Conservation (phyloP, 768 basidiomycete species). For the Heimioporus sp. region DNA sequence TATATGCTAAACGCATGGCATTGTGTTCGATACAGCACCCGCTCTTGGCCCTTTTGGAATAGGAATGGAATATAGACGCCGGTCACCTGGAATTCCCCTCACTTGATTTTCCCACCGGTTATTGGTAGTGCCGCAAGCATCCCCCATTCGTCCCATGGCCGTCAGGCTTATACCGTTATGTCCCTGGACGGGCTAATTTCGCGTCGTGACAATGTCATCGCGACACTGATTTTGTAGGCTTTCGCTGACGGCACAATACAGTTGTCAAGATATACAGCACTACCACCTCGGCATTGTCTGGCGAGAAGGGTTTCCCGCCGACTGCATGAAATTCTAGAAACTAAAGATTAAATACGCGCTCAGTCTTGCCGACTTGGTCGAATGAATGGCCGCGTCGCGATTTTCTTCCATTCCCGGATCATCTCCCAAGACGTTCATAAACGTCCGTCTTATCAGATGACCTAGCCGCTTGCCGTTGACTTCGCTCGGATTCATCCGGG, state of each 20-base stretch:
- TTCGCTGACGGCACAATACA: too few relatives aligned
- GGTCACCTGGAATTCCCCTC: neutral
- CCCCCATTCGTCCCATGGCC: neutral
- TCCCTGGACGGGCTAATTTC: neutral
- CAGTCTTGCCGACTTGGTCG: neutral
- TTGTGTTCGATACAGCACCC: too few relatives aligned
- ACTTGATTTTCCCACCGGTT: neutral
- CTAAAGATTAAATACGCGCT: neutral
- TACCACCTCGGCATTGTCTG: neutral
- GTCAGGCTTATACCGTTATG: neutral
- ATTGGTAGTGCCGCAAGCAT: neutral
- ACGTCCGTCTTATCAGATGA: too few relatives aligned
- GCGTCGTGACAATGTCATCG: neutral
- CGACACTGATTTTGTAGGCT: neutral
- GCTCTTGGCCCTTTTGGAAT: too few relatives aligned
- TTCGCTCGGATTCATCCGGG: neutral
- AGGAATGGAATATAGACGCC: too few relatives aligned
- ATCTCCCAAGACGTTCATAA: neutral
- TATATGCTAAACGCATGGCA: too few relatives aligned
- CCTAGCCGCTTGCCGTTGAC: neutral
- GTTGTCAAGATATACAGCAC: too few relatives aligned
- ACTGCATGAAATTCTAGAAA: too few relatives aligned
- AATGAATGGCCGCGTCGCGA: neutral
- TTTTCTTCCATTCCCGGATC: constrained; percentile 4
- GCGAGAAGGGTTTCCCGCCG: neutral